These are phyloP conservation scores for Nematocida homosporus DNA, from an alignment of 371 early-diverging fungal genomes.

Conservation along the genomic window DNA sequence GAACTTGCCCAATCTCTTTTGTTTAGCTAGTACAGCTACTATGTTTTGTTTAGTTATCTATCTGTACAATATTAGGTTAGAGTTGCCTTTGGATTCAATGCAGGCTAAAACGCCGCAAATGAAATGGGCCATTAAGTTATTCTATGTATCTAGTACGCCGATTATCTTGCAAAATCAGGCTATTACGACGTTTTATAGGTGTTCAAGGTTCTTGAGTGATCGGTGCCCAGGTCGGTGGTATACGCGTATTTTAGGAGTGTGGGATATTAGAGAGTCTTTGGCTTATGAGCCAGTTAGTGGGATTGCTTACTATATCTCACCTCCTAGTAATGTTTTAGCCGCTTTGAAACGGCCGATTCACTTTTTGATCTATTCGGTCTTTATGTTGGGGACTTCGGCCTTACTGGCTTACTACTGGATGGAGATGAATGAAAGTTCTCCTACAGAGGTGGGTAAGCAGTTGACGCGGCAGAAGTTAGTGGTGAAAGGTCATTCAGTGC, in stretches of 20 bases:
- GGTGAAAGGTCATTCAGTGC: constrained; percentile 85
- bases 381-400: constrained; percentile 86
- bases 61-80: constrained; percentile 95
- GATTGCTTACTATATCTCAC: constrained; percentile 90
- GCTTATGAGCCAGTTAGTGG: constrained; percentile 84
- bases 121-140: constrained; percentile 92
- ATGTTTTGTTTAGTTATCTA: constrained; percentile 93
- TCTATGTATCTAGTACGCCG: constrained; percentile 99
- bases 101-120: constrained; percentile 89
- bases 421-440: constrained; percentile 82
- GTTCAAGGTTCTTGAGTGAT: constrained; percentile 88
- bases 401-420: constrained; percentile 89
- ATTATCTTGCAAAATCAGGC: constrained; percentile 96
- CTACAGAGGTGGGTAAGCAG: constrained; percentile 88
- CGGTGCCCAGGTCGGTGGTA: constrained; percentile 86
- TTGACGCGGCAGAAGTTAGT: constrained; percentile 91
- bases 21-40: constrained; percentile 78
- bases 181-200: constrained; percentile 83
- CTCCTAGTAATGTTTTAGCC: constrained; percentile 79
- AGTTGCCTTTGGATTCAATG: constrained; percentile 91
- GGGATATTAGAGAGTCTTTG: constrained; percentile 75
- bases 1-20: constrained; percentile 89
- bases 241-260: constrained; percentile 86
- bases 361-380: constrained; percentile 81
- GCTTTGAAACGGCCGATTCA: constrained; percentile 81